A percentile compares a stretch with the other conserved stretches of the same genome.
These are phyloP conservation scores for Aspergillus chevalieri DNA, from an alignment of 2,329 filamentous ascomycete genomes.

Conservation along the genomic window DNA sequence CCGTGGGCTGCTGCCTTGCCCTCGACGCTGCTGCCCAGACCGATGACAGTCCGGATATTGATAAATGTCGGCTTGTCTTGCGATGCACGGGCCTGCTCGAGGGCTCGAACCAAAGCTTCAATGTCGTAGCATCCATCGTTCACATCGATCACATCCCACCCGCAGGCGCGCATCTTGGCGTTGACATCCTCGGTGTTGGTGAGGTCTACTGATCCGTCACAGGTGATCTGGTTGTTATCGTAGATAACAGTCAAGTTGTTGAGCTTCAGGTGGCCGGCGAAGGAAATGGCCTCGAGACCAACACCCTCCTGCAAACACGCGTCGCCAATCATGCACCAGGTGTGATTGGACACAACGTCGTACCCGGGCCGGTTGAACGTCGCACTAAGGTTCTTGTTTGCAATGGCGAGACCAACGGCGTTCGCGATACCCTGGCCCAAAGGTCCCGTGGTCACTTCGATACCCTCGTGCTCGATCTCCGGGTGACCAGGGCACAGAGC, in stretches of 20 bases:
- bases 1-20: constrained; percentile 51
- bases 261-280: constrained; percentile 50
- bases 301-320: constrained; percentile 54
- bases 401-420: constrained; percentile 54
- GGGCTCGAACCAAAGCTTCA: constrained; percentile 41
- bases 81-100: constrained; percentile 40
- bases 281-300: constrained; percentile 48
- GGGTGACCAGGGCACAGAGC: constrained; percentile 37
- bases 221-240: constrained; percentile 55
- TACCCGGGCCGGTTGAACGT: constrained; percentile 48
- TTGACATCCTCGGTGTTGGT: constrained; percentile 52
- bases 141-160: constrained; percentile 53
- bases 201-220: constrained; percentile 51
- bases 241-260: constrained; percentile 53
- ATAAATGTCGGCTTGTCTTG: constrained; percentile 52
- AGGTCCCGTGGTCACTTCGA: constrained; percentile 56
- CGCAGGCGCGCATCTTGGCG: constrained; percentile 51
- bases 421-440: constrained; percentile 57
- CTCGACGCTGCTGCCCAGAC: constrained; percentile 43
- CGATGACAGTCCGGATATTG: constrained; percentile 54
- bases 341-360: constrained; percentile 47
- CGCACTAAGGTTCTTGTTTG: constrained; percentile 50
- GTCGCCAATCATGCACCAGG: constrained; percentile 54
- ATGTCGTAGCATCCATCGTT: constrained; percentile 50
- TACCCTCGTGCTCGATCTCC: constrained; percentile 52